These are phyloP conservation scores for Colletotrichum tamarilloi DNA, from an alignment of 2,329 filamentous ascomycete genomes.

Conservation along the genomic window DNA sequence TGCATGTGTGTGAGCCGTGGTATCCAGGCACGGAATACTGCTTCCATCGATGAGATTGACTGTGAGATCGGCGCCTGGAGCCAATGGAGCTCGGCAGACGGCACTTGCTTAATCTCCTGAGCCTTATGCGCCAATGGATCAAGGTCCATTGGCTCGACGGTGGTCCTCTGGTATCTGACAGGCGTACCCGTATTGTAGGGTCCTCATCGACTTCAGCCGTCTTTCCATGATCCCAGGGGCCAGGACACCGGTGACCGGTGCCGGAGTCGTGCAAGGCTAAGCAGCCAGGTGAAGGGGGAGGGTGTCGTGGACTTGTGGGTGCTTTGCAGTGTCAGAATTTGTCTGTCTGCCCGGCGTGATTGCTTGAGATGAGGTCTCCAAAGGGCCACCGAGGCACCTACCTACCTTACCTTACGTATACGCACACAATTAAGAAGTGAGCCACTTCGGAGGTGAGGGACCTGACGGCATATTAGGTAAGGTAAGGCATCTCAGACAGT, in stretches of 20 bases:
- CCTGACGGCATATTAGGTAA: no score
- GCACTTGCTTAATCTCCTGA: constrained; percentile 28
- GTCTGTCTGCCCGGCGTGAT: neutral
- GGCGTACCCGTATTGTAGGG: neutral
- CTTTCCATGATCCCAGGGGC: neutral
- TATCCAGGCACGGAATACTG: neutral
- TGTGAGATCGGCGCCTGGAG: constrained; percentile 23
- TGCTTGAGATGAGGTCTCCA: neutral
- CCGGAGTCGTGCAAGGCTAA: neutral
- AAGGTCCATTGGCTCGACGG: neutral
- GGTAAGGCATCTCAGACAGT: no score
- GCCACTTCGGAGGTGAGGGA: no score
- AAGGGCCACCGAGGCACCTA: neutral
- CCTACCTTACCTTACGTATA: no score
- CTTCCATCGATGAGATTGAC: constrained; percentile 12
- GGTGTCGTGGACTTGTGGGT: neutral
- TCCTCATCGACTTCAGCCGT: neutral
- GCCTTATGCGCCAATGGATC: constrained; percentile 5
- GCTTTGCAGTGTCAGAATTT: neutral
- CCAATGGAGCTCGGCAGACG: constrained; percentile 30
- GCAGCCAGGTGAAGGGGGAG: neutral
- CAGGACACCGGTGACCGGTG: neutral
- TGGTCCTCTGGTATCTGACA: neutral
- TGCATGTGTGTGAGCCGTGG: neutral
- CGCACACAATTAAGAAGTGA: no score